Percentiles rank a stretch among this genome's conserved stretches.
These are phyloP conservation scores for Ustilago lituana DNA, from an alignment of 1,284 basidiomycete genomes.

Conservation along the genomic window DNA sequence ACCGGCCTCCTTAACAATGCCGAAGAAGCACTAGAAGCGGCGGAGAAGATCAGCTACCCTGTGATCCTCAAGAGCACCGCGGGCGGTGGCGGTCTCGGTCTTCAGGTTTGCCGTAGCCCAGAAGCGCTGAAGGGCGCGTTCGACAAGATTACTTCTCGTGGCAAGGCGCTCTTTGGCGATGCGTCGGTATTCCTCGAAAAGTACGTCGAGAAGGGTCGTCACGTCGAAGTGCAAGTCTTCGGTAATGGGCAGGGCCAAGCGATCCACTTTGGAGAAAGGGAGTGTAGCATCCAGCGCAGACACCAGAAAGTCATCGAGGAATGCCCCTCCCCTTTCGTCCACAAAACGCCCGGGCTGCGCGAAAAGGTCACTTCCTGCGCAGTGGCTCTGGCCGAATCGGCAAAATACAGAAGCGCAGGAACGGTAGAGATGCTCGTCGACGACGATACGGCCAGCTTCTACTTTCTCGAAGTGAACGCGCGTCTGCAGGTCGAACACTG, in stretches of 20 bases:
- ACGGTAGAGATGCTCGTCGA: slow-evolving; percentile 78
- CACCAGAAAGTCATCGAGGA: slow-evolving; percentile 82
- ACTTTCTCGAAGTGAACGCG: slow-evolving; percentile 81
- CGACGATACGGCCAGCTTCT: slow-evolving; percentile 72
- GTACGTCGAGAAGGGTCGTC: slow-evolving; percentile 70
- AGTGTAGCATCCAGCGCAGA: slow-evolving; percentile 73
- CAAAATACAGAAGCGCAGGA: slow-evolving; percentile 75
- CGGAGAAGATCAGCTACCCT: slow-evolving; percentile 72
- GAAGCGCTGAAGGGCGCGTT: slow-evolving; percentile 69
- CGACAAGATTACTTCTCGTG: slow-evolving; percentile 64
- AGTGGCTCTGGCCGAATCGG: slow-evolving; percentile 70
- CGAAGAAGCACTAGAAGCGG: slow-evolving; percentile 70
- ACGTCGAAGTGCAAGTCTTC: slow-evolving; percentile 76
- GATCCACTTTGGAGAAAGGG: slow-evolving; percentile 77
- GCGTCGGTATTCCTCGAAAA: slow-evolving; percentile 74
- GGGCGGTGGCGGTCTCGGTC: slow-evolving; percentile 79
- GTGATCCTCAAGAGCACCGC: slow-evolving; percentile 77
- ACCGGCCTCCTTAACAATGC: slow-evolving; percentile 68
- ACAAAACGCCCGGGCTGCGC: slow-evolving; percentile 9
- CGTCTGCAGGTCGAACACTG: slow-evolving; percentile 79
- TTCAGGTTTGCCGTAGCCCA: slow-evolving; percentile 72
- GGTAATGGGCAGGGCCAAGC: slow-evolving; percentile 74
- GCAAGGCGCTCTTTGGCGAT: slow-evolving; percentile 71
- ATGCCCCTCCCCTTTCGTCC: slow-evolving; percentile 73
- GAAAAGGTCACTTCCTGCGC: slow-evolving; percentile 72